phyloP scores from a whole-genome alignment of 495 filamentous ascomycete genomes.

The Aspergillus olivimuriae region DNA sequence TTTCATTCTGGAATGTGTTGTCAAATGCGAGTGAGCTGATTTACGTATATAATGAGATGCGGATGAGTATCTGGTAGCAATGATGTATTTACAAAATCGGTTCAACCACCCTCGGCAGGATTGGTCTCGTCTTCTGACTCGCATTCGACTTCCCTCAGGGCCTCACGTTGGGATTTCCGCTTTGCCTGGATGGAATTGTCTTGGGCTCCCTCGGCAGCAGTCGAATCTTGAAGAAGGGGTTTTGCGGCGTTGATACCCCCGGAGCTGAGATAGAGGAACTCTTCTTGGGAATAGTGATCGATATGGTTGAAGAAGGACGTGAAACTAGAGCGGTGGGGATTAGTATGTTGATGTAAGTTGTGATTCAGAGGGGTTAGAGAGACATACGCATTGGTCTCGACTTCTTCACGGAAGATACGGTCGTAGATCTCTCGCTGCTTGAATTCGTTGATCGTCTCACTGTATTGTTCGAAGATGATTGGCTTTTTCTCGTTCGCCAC shows the following conservation, averaged over 20 bases:
- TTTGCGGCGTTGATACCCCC: constrained; percentile 52
- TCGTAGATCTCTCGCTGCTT: constrained; percentile 92
- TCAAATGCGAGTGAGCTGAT: too few species aligned
- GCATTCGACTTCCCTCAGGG: constrained; percentile 27
- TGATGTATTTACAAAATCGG: too few species aligned
- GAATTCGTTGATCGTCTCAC: constrained; percentile 75
- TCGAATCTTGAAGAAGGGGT: constrained; percentile 6
- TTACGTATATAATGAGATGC: too few species aligned
- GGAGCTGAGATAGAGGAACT: constrained; percentile 72
- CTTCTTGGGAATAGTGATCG: constrained; percentile 64
- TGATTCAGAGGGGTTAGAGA: background rate
- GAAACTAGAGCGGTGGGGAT: constrained; percentile 46
- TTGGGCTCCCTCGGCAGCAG: background rate
- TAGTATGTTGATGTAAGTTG: background rate
- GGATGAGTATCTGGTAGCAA: too few species aligned
- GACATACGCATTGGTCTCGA: constrained; percentile 66
- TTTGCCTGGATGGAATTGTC: background rate
- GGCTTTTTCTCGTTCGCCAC: constrained; percentile 50
- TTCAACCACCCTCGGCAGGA: constrained; percentile 8
- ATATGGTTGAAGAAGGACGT: constrained; percentile 78
- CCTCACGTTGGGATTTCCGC: constrained; percentile 21
- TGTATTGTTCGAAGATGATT: constrained; percentile 71
- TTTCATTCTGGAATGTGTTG: too few species aligned
- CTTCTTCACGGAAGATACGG: constrained; percentile 83
- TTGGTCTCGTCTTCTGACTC: constrained; percentile 25